These are phyloP conservation scores for Mycogone perniciosa DNA, from an alignment of 2,329 filamentous ascomycete genomes.

Conservation along the genomic window DNA sequence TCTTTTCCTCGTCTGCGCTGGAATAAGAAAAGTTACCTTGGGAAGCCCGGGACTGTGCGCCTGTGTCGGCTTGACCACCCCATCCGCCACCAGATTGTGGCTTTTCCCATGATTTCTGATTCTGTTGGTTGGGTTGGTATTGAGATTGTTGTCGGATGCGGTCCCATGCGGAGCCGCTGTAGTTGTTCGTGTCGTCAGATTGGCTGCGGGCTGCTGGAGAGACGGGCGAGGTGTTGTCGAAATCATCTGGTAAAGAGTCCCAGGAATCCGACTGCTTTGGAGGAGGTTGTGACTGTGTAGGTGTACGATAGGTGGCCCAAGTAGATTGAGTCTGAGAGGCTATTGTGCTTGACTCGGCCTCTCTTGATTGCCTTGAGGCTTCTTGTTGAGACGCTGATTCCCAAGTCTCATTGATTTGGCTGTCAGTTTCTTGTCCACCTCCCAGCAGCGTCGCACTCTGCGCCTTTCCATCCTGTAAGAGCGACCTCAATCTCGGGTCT, in stretches of 20 bases:
- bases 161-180: conserved; percentile 38
- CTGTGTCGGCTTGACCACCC: conserved; percentile 22
- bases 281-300: conserved; percentile 7
- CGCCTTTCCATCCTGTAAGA: conserved; percentile 17
- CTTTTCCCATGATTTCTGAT: conserved; percentile 15
- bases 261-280: conserved; percentile 15
- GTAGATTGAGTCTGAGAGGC: conserved; percentile 9
- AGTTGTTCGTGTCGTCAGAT: conserved; percentile 6
- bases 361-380: conserved; percentile 4
- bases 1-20: conserved; percentile 30
- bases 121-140: conserved; percentile 21
- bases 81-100: conserved; percentile 13
- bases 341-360: conserved; percentile 3
- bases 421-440: conserved; percentile 13
- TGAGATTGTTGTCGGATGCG: conserved; percentile 35
- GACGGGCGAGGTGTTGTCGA: conserved; percentile 40
- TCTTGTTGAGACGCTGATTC: conserved; percentile 14
- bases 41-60: conserved; percentile 12
- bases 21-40: conserved; percentile 30
- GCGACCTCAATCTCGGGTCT: conserved; percentile 26
- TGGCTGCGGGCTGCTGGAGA: conserved; percentile 25
- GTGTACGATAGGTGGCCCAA: conserved; percentile 12
- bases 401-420: conserved; percentile 15
- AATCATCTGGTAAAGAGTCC: conserved; percentile 22
- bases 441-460: conserved; percentile 12